Percentiles rank a stretch among this genome's conserved stretches.
These are phyloP conservation scores for Wickerhamiella lipophila DNA, from an alignment of 805 yeast species.

Conservation along the genomic window DNA sequence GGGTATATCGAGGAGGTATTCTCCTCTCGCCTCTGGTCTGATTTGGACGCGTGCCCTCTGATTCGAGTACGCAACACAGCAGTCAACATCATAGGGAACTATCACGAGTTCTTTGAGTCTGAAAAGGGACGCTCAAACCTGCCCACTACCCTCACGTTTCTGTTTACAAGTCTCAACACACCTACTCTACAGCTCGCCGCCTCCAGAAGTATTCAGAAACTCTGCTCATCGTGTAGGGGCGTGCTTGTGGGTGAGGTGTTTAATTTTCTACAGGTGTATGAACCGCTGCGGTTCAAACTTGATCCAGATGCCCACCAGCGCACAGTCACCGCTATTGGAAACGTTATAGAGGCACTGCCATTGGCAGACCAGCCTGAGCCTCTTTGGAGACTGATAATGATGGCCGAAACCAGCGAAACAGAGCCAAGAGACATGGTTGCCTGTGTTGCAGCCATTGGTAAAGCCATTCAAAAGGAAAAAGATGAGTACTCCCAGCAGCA, in stretches of 20 bases:
- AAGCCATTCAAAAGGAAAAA: conserved; percentile 49
- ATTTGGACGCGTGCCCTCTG: conserved; percentile 21
- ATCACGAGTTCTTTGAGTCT: conserved; percentile 46
- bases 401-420: conserved; percentile 12
- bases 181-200: conserved; percentile 29
- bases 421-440: conserved; percentile 39
- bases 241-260: conserved; percentile 20
- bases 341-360: conserved; percentile 24
- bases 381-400: conserved; percentile 15
- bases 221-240: conserved; percentile 27
- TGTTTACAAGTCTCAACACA: conserved; percentile 34
- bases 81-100: conserved; percentile 45
- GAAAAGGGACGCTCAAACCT: conserved; percentile 35
- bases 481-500: conserved; percentile 33
- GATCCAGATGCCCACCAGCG: conserved; percentile 24
- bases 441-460: conserved; percentile 59
- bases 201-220: conserved; percentile 44
- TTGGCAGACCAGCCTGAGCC: conserved; percentile 25
- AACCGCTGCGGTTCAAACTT: conserved; percentile 18
- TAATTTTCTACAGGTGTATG: conserved; percentile 24
- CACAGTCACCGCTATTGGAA: conserved; percentile 26
- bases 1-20: conserved; percentile 22
- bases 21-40: conserved; percentile 23
- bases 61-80: conserved; percentile 36
- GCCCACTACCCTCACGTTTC: conserved; percentile 41